Percentiles rank a stretch among this genome's conserved stretches.
These are phyloP conservation scores for Artemisia princeps DNA, from an alignment of 140 eudicot species.

Conservation along the genomic window DNA sequence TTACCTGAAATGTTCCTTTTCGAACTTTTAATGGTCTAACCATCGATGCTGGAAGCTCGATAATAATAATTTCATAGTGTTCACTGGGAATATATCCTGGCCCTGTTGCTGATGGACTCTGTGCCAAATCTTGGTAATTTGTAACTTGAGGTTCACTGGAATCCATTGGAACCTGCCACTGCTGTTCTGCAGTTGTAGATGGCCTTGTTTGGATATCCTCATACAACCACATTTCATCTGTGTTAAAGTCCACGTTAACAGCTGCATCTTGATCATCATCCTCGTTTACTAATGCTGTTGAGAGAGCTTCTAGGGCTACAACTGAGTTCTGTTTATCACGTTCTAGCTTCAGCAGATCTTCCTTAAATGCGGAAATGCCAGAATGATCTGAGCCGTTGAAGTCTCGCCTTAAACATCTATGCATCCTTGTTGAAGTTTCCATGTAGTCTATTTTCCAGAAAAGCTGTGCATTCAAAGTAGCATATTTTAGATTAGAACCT, in stretches of 20 bases:
- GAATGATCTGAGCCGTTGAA: constrained; percentile 71
- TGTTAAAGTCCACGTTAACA: constrained; percentile 33
- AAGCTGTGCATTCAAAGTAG: constrained; percentile 36
- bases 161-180: constrained; percentile 45
- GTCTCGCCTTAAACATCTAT: constrained; percentile 69
- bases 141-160: constrained; percentile 43
- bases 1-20: constrained; percentile 75
- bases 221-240: constrained; percentile 44
- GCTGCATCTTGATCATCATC: constrained; percentile 56
- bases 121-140: constrained; percentile 42
- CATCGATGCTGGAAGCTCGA: constrained; percentile 88
- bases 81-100: constrained; percentile 70
- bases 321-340: constrained; percentile 43
- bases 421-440: constrained; percentile 87
- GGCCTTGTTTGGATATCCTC: constrained; percentile 44
- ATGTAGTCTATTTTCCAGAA: constrained; percentile 82
- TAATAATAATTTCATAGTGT: constrained; percentile 69
- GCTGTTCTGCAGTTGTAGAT: constrained; percentile 48
- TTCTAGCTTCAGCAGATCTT: constrained; percentile 37
- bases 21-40: constrained; percentile 72
- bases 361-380: constrained; percentile 58
- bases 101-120: constrained; percentile 50
- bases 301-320: constrained; percentile 65
- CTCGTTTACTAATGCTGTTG: constrained; percentile 43
- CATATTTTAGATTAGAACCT: too few species aligned